These are phyloP conservation scores for Suillus subluteus DNA, from an alignment of 768 basidiomycete genomes.

Conservation along the genomic window DNA sequence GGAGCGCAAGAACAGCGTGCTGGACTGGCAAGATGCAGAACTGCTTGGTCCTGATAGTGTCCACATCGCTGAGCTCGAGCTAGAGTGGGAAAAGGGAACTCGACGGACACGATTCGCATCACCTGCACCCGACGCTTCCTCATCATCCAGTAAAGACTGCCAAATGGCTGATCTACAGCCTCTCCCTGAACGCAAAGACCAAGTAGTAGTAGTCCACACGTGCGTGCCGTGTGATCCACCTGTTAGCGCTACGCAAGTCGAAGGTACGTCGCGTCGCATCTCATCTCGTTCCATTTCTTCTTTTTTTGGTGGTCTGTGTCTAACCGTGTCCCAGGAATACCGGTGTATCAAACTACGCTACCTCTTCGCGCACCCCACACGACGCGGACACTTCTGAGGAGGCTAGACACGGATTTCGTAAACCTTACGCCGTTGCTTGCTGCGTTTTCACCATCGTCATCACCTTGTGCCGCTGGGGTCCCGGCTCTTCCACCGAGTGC, in stretches of 20 bases:
- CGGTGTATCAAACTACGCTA: constrained; percentile 73
- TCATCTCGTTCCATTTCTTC: neutral
- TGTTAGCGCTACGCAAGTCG: constrained; percentile 68
- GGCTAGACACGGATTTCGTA: constrained; percentile 81
- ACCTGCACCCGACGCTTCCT: constrained; percentile 4
- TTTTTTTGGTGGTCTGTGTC: neutral
- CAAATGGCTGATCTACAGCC: neutral
- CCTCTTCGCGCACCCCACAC: constrained; percentile 41
- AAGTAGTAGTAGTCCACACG: constrained; percentile 61
- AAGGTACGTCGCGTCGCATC: constrained; percentile 54
- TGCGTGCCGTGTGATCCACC: constrained; percentile 64
- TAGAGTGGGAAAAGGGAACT: constrained; percentile 32
- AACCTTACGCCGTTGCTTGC: constrained; percentile 63
- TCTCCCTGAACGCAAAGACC: constrained; percentile 2
- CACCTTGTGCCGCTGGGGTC: constrained; percentile 26
- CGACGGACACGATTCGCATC: constrained; percentile 16
- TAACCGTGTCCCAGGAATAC: constrained; percentile 54
- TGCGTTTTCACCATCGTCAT: constrained; percentile 20
- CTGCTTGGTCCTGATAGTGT: constrained; percentile 50
- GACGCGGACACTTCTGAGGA: constrained; percentile 51
- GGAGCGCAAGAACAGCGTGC: constrained; percentile 24
- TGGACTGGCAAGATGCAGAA: constrained; percentile 48
- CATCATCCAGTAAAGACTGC: constrained; percentile 14
- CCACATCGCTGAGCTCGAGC: constrained; percentile 45
- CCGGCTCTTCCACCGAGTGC: constrained; percentile 46